phyloP scores from a whole-genome alignment of 2,329 filamentous ascomycete species.

The Pseudomassariella vexata region DNA sequence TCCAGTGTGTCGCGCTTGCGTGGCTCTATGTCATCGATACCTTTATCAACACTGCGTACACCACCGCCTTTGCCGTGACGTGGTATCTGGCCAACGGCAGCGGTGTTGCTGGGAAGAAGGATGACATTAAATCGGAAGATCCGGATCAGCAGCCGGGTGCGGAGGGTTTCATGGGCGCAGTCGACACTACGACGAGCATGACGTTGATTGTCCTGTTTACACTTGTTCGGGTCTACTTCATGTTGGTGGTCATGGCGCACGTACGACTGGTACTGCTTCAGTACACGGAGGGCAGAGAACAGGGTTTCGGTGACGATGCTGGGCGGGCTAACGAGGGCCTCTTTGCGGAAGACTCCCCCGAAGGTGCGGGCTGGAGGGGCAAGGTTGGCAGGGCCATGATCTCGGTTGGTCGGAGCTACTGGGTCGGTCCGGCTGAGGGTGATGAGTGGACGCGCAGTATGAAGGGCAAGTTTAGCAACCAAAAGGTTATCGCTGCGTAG shows the following conservation, averaged over 20 bases:
- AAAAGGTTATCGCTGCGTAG: conserved; percentile 6
- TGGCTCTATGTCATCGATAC: conserved; percentile 85
- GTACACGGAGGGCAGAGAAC: conserved; percentile 45
- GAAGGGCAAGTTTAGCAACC: conserved; percentile 50
- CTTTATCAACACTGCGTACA: conserved; percentile 75
- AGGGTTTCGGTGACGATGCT: conserved; percentile 36
- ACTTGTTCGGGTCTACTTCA: conserved; percentile 74
- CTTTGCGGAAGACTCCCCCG: conserved; percentile 64
- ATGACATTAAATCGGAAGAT: conserved; percentile 10
- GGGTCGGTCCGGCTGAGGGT: conserved; percentile 62
- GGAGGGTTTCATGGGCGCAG: conserved; percentile 28
- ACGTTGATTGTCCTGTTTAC: conserved; percentile 69
- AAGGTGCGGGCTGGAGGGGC: conserved; percentile 74
- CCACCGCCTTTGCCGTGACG: conserved; percentile 70
- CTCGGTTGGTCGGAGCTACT: conserved; percentile 67
- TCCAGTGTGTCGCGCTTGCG: conserved; percentile 75
- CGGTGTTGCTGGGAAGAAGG: conserved; percentile 26
- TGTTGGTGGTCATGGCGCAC: conserved; percentile 76
- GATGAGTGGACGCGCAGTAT: conserved; percentile 64
- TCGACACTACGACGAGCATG: conserved; percentile 68
- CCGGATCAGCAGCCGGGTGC: conserved; percentile 9
- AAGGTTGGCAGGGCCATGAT: conserved; percentile 76
- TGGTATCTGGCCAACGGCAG: conserved; percentile 73
- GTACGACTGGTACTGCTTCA: conserved; percentile 71
- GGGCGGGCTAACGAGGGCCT: conserved; percentile 49